phyloP scores from a whole-genome alignment of 805 yeast species.

The Saccharomycodes ludwigii region DNA sequence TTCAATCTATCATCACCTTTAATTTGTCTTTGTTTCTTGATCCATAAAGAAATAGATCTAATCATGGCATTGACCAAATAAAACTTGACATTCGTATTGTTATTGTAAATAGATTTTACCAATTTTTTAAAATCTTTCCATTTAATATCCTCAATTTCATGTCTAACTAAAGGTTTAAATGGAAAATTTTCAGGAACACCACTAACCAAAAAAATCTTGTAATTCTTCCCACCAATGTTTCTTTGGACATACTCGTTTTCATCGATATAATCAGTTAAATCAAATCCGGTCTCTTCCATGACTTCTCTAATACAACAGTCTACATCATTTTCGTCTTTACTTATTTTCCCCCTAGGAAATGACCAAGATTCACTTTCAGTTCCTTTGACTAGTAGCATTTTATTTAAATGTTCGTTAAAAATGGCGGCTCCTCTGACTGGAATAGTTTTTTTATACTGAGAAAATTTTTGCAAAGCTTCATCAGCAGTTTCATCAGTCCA shows the following conservation, averaged over 20 bases:
- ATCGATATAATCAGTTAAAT: slow-evolving; percentile 53
- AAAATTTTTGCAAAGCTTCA: slow-evolving; percentile 67
- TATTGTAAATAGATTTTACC: slow-evolving; percentile 22
- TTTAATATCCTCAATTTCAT: slow-evolving; percentile 73
- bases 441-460: slow-evolving; percentile 73
- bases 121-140: slow-evolving; percentile 57
- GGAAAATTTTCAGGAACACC: slow-evolving; percentile 64
- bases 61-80: slow-evolving; percentile 30
- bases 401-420: slow-evolving; percentile 56
- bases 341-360: slow-evolving; percentile 93
- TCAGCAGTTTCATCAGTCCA: slow-evolving; percentile 63
- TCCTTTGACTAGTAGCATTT: slow-evolving; percentile 72
- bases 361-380: slow-evolving; percentile 81
- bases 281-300: slow-evolving; percentile 87
- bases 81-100: slow-evolving; percentile 21
- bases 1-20: slow-evolving; percentile 47
- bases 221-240: slow-evolving; percentile 71
- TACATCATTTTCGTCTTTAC: slow-evolving; percentile 80
- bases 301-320: slow-evolving; percentile 89
- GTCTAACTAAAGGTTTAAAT: slow-evolving; percentile 76
- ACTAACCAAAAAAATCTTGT: slow-evolving; percentile 64
- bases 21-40: slow-evolving; percentile 38
- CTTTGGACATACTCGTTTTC: slow-evolving; percentile 71
- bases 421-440: slow-evolving; percentile 96
- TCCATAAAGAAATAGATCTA: slow-evolving; percentile 36